phyloP scores from a whole-genome alignment of 495 filamentous ascomycete genomes.

The Pyronema omphalodes region DNA sequence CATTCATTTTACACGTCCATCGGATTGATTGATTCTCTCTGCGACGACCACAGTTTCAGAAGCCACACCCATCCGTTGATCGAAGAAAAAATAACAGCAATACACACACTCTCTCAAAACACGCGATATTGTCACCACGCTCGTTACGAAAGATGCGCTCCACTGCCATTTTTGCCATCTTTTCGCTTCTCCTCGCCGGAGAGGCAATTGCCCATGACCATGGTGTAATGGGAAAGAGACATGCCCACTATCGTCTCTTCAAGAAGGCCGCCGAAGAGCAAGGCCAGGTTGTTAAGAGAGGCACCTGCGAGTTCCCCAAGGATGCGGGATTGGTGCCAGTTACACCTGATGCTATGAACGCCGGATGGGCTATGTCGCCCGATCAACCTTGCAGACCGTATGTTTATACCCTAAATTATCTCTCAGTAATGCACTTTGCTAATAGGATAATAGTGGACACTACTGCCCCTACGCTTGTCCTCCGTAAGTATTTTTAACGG shows the following conservation, averaged over 20 bases:
- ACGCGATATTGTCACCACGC: not conserved
- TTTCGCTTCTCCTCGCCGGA: not conserved
- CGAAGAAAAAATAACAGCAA: not conserved
- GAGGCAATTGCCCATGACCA: slow-evolving; percentile 1
- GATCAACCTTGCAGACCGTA: slow-evolving; percentile 47
- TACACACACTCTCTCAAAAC: not conserved
- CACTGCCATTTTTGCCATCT: not conserved
- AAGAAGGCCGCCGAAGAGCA: slow-evolving; percentile 4
- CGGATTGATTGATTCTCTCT: not conserved
- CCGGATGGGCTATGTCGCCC: slow-evolving; percentile 68
- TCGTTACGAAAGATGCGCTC: not conserved
- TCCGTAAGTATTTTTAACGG: slow-evolving; percentile 16
- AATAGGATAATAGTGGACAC: slow-evolving; percentile 27
- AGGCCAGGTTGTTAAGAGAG: slow-evolving; percentile 8
- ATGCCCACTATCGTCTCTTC: slow-evolving; percentile 14
- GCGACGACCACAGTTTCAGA: not conserved
- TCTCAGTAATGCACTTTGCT: not conserved
- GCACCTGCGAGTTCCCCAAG: slow-evolving; percentile 44
- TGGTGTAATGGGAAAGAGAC: slow-evolving; percentile 13
- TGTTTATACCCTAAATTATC: not conserved
- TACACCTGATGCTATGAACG: slow-evolving; percentile 45
- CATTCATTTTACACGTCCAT: not conserved
- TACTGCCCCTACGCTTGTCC: slow-evolving; percentile 70
- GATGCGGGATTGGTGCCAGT: slow-evolving; percentile 51
- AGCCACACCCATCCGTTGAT: not conserved